These are phyloP conservation scores for Phytopythium sindhum DNA, from an alignment of 352 stramenopile genomes.

Conservation along the genomic window DNA sequence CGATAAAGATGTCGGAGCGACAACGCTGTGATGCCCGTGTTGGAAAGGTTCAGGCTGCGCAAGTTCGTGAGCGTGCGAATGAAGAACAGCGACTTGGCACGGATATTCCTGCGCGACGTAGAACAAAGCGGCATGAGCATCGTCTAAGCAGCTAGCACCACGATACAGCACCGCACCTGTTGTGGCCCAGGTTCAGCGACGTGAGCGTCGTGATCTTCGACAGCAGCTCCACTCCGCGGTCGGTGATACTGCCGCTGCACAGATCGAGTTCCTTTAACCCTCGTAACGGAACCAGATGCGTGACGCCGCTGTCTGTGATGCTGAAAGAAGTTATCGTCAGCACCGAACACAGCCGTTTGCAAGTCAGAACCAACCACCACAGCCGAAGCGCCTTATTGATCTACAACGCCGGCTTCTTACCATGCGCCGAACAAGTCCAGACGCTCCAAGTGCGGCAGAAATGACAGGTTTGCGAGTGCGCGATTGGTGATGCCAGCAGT, in stretches of 20 bases:
- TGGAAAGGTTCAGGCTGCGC: slow-evolving; percentile 71
- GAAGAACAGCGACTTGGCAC: slow-evolving; percentile 57
- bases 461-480: slow-evolving; percentile 47
- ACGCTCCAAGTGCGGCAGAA: slow-evolving; percentile 44
- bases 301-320: slow-evolving; percentile 66
- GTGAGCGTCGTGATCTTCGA: slow-evolving; percentile 70
- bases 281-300: slow-evolving; percentile 51
- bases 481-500: slow-evolving; percentile 62
- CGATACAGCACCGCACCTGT: slow-evolving; percentile 31
- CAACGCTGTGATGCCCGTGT: slow-evolving; percentile 60
- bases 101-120: slow-evolving; percentile 51
- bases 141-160: not conserved
- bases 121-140: not conserved
- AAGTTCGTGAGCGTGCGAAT: slow-evolving; percentile 56
- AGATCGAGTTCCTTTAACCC: slow-evolving; percentile 60
- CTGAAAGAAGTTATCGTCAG: slow-evolving; percentile 13
- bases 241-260: slow-evolving; percentile 62
- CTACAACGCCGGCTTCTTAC: slow-evolving; percentile 20
- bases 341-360: not conserved
- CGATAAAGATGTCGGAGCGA: slow-evolving; percentile 71
- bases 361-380: not conserved
- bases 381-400: not conserved
- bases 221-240: slow-evolving; percentile 68
- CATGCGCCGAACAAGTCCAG: slow-evolving; percentile 77
- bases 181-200: slow-evolving; percentile 82